Conservation (phyloP, 768 basidiomycete species). For the Mrakia blollopis region DNA sequence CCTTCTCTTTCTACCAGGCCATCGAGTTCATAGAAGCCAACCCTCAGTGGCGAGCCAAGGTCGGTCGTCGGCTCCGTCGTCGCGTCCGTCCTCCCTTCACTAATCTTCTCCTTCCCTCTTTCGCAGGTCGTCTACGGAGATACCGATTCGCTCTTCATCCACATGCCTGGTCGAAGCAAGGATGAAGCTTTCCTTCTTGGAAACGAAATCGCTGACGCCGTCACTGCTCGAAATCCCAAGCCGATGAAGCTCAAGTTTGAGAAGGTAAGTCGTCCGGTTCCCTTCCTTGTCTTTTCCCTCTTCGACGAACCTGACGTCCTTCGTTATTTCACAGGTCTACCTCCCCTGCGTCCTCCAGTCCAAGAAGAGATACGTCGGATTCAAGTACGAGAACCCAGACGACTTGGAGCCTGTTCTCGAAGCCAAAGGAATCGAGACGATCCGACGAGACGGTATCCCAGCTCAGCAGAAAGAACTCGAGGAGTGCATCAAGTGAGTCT, state of each 20-base stretch:
- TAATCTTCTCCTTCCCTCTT: background rate
- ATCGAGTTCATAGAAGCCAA: slow-evolving; percentile 70
- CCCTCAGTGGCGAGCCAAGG: slow-evolving; percentile 75
- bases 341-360: slow-evolving; percentile 91
- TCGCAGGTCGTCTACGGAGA: slow-evolving; percentile 83
- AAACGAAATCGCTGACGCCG: slow-evolving; percentile 79
- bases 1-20: slow-evolving; percentile 53
- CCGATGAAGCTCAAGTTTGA: slow-evolving; percentile 97
- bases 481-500: slow-evolving; percentile 69
- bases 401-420: slow-evolving; percentile 77
- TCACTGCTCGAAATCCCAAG: slow-evolving; percentile 79
- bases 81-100: background rate
- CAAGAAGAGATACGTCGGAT: slow-evolving; percentile 97
- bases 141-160: slow-evolving; percentile 91
- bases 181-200: slow-evolving; percentile 92
- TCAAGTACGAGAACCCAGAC: slow-evolving; percentile 82
- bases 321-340: slow-evolving; percentile 62
- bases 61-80: background rate
- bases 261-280: slow-evolving; percentile 56
- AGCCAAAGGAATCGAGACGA: slow-evolving; percentile 96
- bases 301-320: background rate
- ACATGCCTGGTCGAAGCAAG: slow-evolving; percentile 82
- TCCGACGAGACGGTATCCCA: slow-evolving; percentile 82
- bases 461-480: slow-evolving; percentile 93
- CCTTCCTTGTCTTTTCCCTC: background rate